These are phyloP conservation scores for Lophiotrema nucula DNA, from an alignment of 495 filamentous ascomycete genomes.

Conservation along the genomic window DNA sequence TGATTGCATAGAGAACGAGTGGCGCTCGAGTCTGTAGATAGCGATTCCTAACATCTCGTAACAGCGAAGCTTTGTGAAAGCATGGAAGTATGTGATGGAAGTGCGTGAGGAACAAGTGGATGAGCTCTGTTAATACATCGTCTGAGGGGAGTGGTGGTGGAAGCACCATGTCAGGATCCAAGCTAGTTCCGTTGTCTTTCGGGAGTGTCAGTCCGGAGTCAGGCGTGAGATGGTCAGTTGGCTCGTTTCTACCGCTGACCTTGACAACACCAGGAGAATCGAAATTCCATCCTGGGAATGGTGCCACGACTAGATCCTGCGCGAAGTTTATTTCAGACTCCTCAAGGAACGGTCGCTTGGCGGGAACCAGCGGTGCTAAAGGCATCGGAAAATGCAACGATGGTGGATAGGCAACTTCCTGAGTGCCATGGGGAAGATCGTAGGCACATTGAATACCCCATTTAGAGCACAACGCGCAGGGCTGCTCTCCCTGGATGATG, in stretches of 20 bases:
- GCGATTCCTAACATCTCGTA: slow-evolving; percentile 3
- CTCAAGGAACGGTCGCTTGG: not conserved
- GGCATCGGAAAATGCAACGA: not conserved
- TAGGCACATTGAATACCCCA: slow-evolving; percentile 23
- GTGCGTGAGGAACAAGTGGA: slow-evolving; percentile 19
- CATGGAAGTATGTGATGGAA: slow-evolving; percentile 18
- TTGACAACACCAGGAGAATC: not conserved
- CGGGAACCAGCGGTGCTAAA: not conserved
- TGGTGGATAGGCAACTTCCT: not conserved
- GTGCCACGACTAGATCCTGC: too few relatives aligned
- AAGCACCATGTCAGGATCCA: not conserved
- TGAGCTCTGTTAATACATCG: slow-evolving; percentile 12
- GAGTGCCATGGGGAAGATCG: not conserved
- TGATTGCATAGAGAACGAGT: slow-evolving; percentile 20
- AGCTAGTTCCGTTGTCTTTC: not conserved
- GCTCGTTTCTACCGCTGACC: not conserved
- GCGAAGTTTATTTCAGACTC: not conserved
- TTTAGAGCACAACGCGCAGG: slow-evolving; percentile 20
- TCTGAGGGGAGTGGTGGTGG: slow-evolving; percentile 6
- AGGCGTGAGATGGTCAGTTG: slow-evolving; percentile 1
- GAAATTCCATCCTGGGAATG: slow-evolving; percentile 2
- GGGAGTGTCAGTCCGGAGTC: not conserved
- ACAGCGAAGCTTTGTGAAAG: slow-evolving; percentile 17
- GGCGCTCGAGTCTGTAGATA: slow-evolving; percentile 15
- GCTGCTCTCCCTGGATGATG: slow-evolving; percentile 13